Evolutionary conservation across 164 flowering plant genomes (phyloP).

Genomic region (Piper betle): DNA sequence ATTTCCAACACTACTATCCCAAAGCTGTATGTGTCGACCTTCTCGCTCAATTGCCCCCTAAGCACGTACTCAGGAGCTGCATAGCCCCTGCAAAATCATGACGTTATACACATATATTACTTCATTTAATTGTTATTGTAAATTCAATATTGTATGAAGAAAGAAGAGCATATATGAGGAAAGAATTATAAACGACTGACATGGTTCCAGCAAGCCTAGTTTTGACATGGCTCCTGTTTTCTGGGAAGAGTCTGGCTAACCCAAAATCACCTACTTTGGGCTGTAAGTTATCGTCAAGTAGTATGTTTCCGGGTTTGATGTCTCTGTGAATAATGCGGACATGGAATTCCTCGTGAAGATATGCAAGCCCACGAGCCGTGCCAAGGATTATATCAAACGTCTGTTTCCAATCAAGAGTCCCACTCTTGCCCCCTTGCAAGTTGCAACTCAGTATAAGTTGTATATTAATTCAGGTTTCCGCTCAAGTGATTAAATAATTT

Average conservation of each 20-base stretch:
- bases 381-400: conserved; percentile 12
- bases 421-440: conserved; percentile 5
- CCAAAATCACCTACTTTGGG: conserved; percentile 57
- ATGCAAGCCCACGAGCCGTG: conserved; percentile 46
- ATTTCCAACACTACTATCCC: conserved; percentile 51
- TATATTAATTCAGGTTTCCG: no score
- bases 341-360: conserved; percentile 49
- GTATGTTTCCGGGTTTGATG: conserved; percentile 44
- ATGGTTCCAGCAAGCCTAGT: conserved; percentile 58
- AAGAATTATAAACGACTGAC: conserved; percentile 9
- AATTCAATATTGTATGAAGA: no score
- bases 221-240: conserved; percentile 38
- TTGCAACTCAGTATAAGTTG: conserved; percentile 1
- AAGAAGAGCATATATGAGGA: not conserved
- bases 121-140: no score
- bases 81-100: conserved; percentile 13
- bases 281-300: conserved; percentile 40
- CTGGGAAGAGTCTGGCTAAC: conserved; percentile 48
- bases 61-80: conserved; percentile 59
- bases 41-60: conserved; percentile 42
- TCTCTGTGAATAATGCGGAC: conserved; percentile 48
- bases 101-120: no score
- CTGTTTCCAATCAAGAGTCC: not conserved
- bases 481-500: no score
- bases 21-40: conserved; percentile 45